A percentile compares a stretch with the other conserved stretches of the same genome.
These are phyloP conservation scores for Earliella scabrosa DNA, from an alignment of 1,284 basidiomycete genomes.

Conservation along the genomic window DNA sequence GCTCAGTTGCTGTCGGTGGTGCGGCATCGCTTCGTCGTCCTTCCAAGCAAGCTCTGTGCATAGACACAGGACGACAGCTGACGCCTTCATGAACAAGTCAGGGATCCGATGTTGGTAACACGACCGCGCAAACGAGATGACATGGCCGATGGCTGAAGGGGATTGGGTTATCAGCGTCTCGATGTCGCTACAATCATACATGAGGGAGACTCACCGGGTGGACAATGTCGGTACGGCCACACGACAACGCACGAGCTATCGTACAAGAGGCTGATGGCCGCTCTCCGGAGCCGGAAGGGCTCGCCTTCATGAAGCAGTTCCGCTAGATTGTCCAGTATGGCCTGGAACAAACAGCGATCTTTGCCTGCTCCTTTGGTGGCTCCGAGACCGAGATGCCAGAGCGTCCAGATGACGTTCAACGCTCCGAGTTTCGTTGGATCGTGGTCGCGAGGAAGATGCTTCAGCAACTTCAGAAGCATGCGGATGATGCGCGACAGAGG, in stretches of 20 bases:
- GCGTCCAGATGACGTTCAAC: constrained; percentile 14
- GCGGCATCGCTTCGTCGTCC: background rate
- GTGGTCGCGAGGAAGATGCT: constrained; percentile 5
- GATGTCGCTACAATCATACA: too few species aligned
- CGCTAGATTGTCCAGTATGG: constrained; percentile 6
- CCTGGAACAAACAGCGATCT: background rate
- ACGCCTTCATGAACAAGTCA: constrained; percentile 15
- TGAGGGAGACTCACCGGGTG: constrained; percentile 7
- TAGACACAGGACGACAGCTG: constrained; percentile 9
- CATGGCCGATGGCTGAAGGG: constrained; percentile 5
- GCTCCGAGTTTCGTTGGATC: constrained; percentile 2
- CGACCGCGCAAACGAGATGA: constrained; percentile 8
- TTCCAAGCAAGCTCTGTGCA: constrained; percentile 1
- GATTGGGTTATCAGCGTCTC: background rate
- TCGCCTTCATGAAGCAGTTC: constrained; percentile 5
- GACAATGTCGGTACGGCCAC: constrained; percentile 9
- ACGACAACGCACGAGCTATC: constrained; percentile 12
- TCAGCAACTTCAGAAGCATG: constrained; percentile 13
- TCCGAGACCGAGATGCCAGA: constrained; percentile 14
- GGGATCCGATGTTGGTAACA: constrained; percentile 6
- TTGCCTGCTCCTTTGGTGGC: constrained; percentile 2
- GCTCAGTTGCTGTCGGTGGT: constrained; percentile 4
- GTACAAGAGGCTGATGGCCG: constrained; percentile 15
- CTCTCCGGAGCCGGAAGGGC: constrained; percentile 17
- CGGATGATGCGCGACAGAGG: background rate